A percentile compares a stretch with the other conserved stretches of the same genome.
Evolutionary conservation across 768 basidiomycete species (phyloP).

Genomic region (Rickenella mellea): DNA sequence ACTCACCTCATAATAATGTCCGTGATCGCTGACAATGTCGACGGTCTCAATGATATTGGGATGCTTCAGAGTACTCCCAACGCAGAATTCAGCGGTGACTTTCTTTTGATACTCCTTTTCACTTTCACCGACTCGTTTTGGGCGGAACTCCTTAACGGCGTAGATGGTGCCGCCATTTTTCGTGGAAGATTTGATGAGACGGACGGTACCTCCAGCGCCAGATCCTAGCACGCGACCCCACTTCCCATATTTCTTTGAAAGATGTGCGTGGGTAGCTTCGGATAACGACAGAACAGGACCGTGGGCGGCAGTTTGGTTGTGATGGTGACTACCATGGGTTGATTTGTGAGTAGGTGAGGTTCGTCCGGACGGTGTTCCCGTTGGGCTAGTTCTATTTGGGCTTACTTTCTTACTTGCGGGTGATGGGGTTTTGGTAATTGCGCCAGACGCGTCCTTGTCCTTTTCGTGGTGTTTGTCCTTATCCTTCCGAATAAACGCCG

Average conservation of each 20-base stretch:
- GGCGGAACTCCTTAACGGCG: slow-evolving; percentile 96
- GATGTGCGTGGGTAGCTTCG: slow-evolving; percentile 79
- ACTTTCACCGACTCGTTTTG: slow-evolving; percentile 77
- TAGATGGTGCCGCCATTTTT: slow-evolving; percentile 82
- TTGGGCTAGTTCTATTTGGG: neutral
- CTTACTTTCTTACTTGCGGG: no score
- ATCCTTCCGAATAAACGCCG: slow-evolving; percentile 25
- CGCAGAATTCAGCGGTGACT: slow-evolving; percentile 98
- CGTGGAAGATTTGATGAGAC: slow-evolving; percentile 78
- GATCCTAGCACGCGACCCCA: slow-evolving; percentile 94
- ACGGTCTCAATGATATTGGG: slow-evolving; percentile 95
- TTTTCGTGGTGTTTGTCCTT: slow-evolving; percentile 16
- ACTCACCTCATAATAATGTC: slow-evolving; percentile 94
- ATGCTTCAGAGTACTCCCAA: slow-evolving; percentile 90
- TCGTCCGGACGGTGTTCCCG: slow-evolving; percentile 12
- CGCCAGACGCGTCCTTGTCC: slow-evolving; percentile 10
- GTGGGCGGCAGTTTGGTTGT: slow-evolving; percentile 12
- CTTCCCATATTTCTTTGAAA: slow-evolving; percentile 99
- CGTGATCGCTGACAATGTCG: slow-evolving; percentile 95
- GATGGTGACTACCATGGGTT: slow-evolving; percentile 13
- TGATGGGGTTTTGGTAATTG: no score
- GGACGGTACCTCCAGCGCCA: slow-evolving; percentile 96
- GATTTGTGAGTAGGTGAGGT: slow-evolving; percentile 20
- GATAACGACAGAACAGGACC: slow-evolving; percentile 54
- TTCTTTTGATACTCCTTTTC: slow-evolving; percentile 99